phyloP scores from a whole-genome alignment of 441 rosid genomes.

The Raphanus hybrid region DNA sequence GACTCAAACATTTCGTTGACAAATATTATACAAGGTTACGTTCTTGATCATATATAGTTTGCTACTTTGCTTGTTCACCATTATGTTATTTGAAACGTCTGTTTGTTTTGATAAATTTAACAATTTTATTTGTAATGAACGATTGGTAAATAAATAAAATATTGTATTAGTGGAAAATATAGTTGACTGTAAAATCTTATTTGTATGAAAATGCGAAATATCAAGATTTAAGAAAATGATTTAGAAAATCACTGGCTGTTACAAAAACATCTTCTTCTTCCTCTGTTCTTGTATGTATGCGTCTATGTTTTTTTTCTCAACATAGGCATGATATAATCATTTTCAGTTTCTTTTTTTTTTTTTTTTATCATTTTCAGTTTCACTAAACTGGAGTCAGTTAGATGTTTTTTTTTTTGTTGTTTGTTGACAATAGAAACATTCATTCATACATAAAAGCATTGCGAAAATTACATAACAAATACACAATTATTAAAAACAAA shows the following conservation, averaged over 20 bases:
- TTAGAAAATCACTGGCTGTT: background rate
- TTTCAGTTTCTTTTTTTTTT: slow-evolving; percentile 2
- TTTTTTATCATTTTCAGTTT: slow-evolving; percentile 6
- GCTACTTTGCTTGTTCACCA: background rate
- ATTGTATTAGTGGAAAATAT: background rate
- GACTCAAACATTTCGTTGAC: background rate
- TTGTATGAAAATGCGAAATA: background rate
- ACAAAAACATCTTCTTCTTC: background rate
- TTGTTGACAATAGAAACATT: slow-evolving; percentile 17
- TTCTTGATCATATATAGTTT: background rate
- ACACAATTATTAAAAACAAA: background rate
- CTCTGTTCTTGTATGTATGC: slow-evolving; percentile 6
- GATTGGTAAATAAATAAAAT: background rate
- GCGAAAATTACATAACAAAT: slow-evolving; percentile 21
- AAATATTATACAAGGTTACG: background rate
- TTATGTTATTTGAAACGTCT: background rate
- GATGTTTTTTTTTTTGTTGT: background rate
- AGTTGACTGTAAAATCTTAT: background rate
- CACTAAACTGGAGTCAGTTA: slow-evolving; percentile 2
- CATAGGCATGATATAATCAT: slow-evolving; percentile 2
- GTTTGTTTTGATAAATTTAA: background rate
- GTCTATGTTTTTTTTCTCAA: slow-evolving; percentile 18
- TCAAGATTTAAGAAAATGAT: background rate
- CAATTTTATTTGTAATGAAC: background rate
- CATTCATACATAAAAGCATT: slow-evolving; percentile 16